Evolutionary conservation across 2,329 filamentous ascomycete genomes (phyloP), one percentile per base, ranked within the genome.

Genomic region (Fusarium sp.): DNA sequence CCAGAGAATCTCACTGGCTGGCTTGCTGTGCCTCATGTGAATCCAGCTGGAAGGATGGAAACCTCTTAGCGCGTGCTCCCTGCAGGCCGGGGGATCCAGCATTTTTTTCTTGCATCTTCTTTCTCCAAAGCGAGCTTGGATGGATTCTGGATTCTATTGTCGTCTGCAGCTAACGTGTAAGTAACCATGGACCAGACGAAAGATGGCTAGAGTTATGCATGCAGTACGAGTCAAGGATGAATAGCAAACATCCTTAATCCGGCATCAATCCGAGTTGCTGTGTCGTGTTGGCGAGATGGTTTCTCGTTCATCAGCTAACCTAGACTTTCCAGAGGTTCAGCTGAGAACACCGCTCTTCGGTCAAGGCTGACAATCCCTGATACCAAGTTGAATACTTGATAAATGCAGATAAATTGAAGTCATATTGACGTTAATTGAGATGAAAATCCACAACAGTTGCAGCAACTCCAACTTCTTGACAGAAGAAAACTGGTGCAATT

Each of bases 41-140:
- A 61, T 61, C 38, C 58, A 47, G 40, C 31, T 59, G 50, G 54
- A 50, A 24, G 40, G 42, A 62, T 52, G 40, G 42, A 58, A 47
- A 27, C 37, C 24, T 24, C 5, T 42, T 42, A 54, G 22, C 45
- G 58, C 45, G 42, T 45, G 27, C 62, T 54, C 67, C 63, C 61
- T 72, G 67, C 61, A 72, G 40, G 40, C 40, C 47, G 47, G 62
- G 50, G 64, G 57, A 29, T 60, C 58, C 64, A 64, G 62, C 67
- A 57, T 54, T 54, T 50, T 61, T 35, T 35, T 59, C 56, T n/a
- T 31, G 11, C 47, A 31, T 20, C 27, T 31, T 10, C 16, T 13
- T 29, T n/a, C 27, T 13, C 47, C 27, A 27, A 52, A 57, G 45
- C 61, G 38, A 50, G 59, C 29, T 50, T 18, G 38, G 31, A 29